Percentiles rank a stretch among this genome's conserved stretches.
phyloP scores from a whole-genome alignment of 768 basidiomycete genomes.

The Dioszegia crocea region DNA sequence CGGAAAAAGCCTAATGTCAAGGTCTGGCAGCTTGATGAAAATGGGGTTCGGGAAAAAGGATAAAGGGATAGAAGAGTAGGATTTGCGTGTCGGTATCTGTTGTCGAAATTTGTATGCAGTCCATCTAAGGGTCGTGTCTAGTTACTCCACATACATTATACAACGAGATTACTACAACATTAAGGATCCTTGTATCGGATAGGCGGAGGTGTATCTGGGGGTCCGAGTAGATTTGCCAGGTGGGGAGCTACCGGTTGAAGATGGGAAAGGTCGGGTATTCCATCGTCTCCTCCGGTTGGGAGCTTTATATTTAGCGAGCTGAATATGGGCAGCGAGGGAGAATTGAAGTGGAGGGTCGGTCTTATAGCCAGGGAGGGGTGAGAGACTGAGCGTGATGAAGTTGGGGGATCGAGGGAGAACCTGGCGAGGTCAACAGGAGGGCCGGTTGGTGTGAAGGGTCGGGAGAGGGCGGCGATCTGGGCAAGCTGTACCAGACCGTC shows the following conservation, averaged over 20 bases:
- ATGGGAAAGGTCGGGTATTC: neutral
- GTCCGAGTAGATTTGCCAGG: slow-evolving; percentile 1
- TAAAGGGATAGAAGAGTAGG: slow-evolving; percentile 8
- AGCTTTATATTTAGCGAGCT: neutral
- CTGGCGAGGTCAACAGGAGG: neutral
- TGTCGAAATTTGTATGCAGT: neutral
- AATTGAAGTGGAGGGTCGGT: no score
- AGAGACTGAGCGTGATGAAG: neutral
- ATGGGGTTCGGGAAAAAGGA: slow-evolving; percentile 44
- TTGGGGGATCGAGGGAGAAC: neutral
- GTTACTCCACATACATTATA: no score
- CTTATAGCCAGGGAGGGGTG: neutral
- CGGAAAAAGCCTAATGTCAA: slow-evolving; percentile 28
- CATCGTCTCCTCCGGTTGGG: neutral
- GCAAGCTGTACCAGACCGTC: slow-evolving; percentile 8
- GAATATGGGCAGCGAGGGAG: neutral
- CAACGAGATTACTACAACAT: no score
- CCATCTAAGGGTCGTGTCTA: no score
- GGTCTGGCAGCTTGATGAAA: slow-evolving; percentile 35
- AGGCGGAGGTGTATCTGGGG: neutral
- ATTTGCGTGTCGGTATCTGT: no score
- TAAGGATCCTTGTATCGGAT: no score
- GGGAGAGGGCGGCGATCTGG: neutral
- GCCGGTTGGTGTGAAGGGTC: neutral
- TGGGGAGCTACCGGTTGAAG: slow-evolving; percentile 1